Base-by-base conservation (phyloP, 1,284 basidiomycete species). In the Anthracocystis setariae region DNA sequence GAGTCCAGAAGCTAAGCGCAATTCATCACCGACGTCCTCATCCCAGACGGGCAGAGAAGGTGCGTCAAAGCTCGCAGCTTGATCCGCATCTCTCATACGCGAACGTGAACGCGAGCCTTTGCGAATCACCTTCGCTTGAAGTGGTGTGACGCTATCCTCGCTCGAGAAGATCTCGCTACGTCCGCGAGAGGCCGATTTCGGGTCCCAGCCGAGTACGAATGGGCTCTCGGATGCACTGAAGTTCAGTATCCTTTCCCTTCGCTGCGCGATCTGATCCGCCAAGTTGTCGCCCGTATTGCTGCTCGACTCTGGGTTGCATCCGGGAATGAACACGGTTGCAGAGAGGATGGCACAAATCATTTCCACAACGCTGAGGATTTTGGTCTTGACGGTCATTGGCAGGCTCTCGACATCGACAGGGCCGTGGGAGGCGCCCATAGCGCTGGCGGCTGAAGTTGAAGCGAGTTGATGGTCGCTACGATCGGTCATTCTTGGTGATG, bases 261-360 rank as follows among this genome's bases (percentile, higher is more conserved):
- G 67, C n/a, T 47, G 45, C 10, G 56, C 40, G 32, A 76, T 61
- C 45, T 72, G 69, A 15, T 63, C 65, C 18, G 58, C 67, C 5
- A 60, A 33, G 5, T 57, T 66, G 33, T 5, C 17, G 2, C 42
- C 10, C 2, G 9, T 7, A 20, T 37, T 37, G 23, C 20, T 39
- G 17, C 18, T 20, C n/a, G 45, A 9, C 5, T 52, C 42, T 10
- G 48, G 17, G 20, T 24, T 33, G 29, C 35, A 59, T 17, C 73
- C 77, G 13, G 76, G 57, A 9, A 79, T 68, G 42, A 53, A 63
- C 20, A 79, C 20, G 27, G 74, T 78, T 1, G 54, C 57, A 3
- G 76, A 65, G 1, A 80, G 64, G 18, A 79, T 66, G 38, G 74
- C 52, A 56, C 68, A 62, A 15, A 80, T 60, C 63, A 77, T 73